Base-by-base conservation (phyloP, 371 early-diverging fungal genomes). In the Mortierella sp. region DNA sequence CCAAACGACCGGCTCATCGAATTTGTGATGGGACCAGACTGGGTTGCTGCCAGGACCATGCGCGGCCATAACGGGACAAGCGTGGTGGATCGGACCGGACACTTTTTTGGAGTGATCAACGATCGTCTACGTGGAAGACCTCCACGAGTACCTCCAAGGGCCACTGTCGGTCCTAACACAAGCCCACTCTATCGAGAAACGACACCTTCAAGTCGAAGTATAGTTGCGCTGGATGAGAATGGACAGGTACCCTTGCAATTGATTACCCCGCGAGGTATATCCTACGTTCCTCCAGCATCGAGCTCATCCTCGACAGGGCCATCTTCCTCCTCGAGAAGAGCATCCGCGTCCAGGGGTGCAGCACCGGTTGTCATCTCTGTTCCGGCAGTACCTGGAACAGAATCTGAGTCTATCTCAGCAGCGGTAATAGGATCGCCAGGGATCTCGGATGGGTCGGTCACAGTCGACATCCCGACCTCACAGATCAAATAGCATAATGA, bases 21-120 rank as follows among this genome's bases (percentile, higher is more conserved):
- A 27, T 67, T 72, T 23, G 54, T 72, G 17, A 67, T 72, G 73
- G 73, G 73, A 2, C 73, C 63, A 23, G 59, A 47, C 8, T 72
- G 73, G 73, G 59, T 67, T n/a, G 73, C 67, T 0, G 49, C 73
- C 12, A 52, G 67, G 54, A 62, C 59, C 9, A 61, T 47, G 6
- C 6, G 31, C 23, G 32, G 27, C 11, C 56, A 65, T 21, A 46
- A 54, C 26, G 63, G 50, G 3, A 53, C 34, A 17, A 55, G 55
- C 27, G 17, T 37, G 7, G 30, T 63, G 6, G 59, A 62, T 23
- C 37, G 63, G 2, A 31, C 67, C 5, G 59, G 60, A 0, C 19
- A 50, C 17, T 54, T 59, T 31, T 46, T 72, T 49, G 30, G 54
- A n/a, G 31, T 49, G 0, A 28, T 24, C 9, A 27, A 17, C n/a